Percentiles rank a stretch among this genome's conserved stretches.
Conservation (phyloP, 768 basidiomycete genomes). For the Pleurotus tuoliensis region DNA sequence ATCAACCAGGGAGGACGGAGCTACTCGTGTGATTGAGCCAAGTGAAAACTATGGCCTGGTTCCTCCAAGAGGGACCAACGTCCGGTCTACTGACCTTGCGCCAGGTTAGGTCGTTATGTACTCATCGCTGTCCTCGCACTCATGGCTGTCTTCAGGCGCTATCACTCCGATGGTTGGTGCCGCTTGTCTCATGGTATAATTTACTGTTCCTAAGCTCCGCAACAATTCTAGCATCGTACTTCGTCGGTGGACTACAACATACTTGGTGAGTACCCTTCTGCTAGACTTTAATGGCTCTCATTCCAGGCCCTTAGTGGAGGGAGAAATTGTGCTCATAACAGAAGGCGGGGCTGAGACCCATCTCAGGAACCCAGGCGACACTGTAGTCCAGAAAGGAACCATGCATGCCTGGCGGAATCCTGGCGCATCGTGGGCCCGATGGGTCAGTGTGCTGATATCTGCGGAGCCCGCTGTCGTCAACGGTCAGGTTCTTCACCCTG, state of each 20-base stretch:
- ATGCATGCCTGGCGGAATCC: constrained; percentile 64
- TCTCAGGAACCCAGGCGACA: constrained; percentile 52
- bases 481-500: constrained; percentile 35
- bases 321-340: constrained; percentile 51
- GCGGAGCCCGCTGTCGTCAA: constrained; percentile 49
- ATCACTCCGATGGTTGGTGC: constrained; percentile 43
- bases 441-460: constrained; percentile 49
- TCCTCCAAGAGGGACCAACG: constrained; percentile 39
- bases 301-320: constrained; percentile 35
- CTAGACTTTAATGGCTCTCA: background rate
- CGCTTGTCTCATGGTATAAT: background rate
- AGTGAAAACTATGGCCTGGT: constrained; percentile 39
- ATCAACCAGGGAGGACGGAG: constrained; percentile 43
- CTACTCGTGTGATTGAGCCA: constrained; percentile 33
- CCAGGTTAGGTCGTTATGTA: constrained; percentile 21
- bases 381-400: constrained; percentile 53
- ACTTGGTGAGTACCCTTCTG: constrained; percentile 33
- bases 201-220: background rate
- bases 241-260: constrained; percentile 61
- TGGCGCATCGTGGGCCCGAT: constrained; percentile 44
- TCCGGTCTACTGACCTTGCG: constrained; percentile 51
- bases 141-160: constrained; percentile 23
- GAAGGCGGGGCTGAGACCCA: constrained; percentile 53
- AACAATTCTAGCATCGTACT: constrained; percentile 38
- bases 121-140: background rate